Base-by-base conservation (phyloP, 768 basidiomycete species). In the Tephrocybe sp. region DNA sequence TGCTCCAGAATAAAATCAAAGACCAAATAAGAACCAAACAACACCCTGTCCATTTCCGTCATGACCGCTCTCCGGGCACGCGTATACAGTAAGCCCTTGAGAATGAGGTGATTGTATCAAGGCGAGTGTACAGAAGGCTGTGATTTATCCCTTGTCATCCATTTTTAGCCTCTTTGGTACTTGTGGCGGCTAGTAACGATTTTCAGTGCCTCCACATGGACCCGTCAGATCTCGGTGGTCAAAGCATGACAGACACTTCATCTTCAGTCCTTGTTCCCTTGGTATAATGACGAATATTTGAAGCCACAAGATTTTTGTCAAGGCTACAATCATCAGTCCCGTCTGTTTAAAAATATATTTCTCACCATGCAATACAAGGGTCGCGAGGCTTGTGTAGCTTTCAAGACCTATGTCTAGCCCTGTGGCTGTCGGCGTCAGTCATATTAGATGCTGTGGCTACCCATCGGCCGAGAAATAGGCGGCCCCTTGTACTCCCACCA, bases 41-140 rank as follows among this genome's bases (percentile, higher is more conserved):
- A 42, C 34, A 38, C 37, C 30, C 34, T 34, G 44, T 40, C 51
- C 45, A 44, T 47, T 53, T 53, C 39, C 42, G 55, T 52, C 51
- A 47, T 50, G 45, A 37, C 36, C 34, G 27, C 18, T n/a, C 24
- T 23, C 39, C 30, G 24, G 25, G 37, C 36, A 47, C 48, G 47
- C 39, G 51, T 47, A 19, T 24, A 34, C 21, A 21, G 30, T n/a
- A 18, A 44, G 15, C 5, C 43, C 21, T n/a, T 29, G 40, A 33
- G 22, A 19, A 12, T 40, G 30, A 31, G 37, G 48, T 48, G 12
- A 29, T 0, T 45, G 3, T 6, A 1, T 39, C 21, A 11, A 19
- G 13, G 0, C 9, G n/a, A 33, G 9, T 19, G 3, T 18, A 16
- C 3, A 5, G 9, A 27, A 24, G 16, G 10, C 39, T 15, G 31